phyloP scores from a whole-genome alignment of 2,329 filamentous ascomycete genomes.

The Beauveria asiatica region DNA sequence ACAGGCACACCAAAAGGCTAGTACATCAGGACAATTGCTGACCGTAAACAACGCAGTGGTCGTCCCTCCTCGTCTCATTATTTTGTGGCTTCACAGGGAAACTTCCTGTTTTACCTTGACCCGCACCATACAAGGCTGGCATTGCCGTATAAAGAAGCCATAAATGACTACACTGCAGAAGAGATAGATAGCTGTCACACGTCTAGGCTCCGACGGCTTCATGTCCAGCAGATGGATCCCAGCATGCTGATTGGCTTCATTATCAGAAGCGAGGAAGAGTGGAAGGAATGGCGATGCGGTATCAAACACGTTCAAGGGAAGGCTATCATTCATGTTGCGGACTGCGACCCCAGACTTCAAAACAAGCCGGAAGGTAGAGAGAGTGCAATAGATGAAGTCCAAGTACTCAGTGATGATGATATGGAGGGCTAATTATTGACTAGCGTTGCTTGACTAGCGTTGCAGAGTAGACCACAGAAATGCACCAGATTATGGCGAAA shows the following conservation, averaged over 20 bases:
- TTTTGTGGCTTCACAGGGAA: constrained; percentile 54
- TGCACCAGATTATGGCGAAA: neutral
- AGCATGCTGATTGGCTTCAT: constrained; percentile 96
- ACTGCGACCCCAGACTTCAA: constrained; percentile 52
- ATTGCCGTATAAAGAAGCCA: constrained; percentile 52
- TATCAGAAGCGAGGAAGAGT: constrained; percentile 74
- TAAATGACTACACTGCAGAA: constrained; percentile 53
- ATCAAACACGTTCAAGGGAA: constrained; percentile 72
- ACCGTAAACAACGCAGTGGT: constrained; percentile 47
- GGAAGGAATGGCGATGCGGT: constrained; percentile 71
- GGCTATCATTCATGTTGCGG: constrained; percentile 75
- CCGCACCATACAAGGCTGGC: constrained; percentile 78
- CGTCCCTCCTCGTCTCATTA: constrained; percentile 79
- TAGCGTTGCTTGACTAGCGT: neutral
- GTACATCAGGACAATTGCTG: neutral
- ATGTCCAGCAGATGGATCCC: constrained; percentile 90
- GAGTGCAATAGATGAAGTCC: constrained; percentile 80
- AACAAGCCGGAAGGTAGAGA: constrained; percentile 50
- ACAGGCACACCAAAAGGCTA: constrained; percentile 1
- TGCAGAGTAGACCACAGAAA: neutral
- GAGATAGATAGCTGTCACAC: constrained; percentile 85
- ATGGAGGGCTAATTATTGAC: constrained; percentile 12
- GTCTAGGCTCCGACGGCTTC: constrained; percentile 68
- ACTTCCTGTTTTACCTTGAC: constrained; percentile 87
- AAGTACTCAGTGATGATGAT: constrained; percentile 70